Conservation (phyloP, 75 land plant genomes). For the Pinus albicaulis region DNA sequence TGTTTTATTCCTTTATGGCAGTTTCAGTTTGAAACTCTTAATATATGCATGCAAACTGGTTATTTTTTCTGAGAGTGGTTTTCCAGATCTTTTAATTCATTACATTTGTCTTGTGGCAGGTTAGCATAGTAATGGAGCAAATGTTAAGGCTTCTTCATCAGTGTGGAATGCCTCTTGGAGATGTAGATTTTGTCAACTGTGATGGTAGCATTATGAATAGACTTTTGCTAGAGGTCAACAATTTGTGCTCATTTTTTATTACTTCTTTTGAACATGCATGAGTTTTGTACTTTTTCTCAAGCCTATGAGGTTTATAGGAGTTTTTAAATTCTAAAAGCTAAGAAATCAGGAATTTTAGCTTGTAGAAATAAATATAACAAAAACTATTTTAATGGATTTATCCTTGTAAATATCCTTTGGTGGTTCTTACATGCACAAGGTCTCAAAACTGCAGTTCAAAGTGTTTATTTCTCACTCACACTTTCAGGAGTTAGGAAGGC, state of each 20-base stretch:
- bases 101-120: constrained; percentile 40
- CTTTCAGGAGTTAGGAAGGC: too few relatives aligned
- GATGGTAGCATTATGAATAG: constrained; percentile 95
- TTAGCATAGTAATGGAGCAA: constrained; percentile 99
- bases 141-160: constrained; percentile 91
- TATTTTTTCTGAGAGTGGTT: not conserved
- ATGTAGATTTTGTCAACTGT: constrained; percentile 92
- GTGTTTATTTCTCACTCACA: too few relatives aligned
- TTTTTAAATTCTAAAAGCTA: not conserved
- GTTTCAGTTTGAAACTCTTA: not conserved
- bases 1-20: not conserved
- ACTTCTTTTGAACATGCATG: not conserved
- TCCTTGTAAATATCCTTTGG: too few relatives aligned
- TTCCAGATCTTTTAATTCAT: not conserved
- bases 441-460: too few relatives aligned
- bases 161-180: constrained; percentile 84
- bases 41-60: not conserved
- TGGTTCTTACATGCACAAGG: too few relatives aligned
- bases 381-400: too few relatives aligned
- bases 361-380: too few relatives aligned
- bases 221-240: constrained; percentile 73
- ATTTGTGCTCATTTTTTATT: not conserved
- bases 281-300: not conserved
- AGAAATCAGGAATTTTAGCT: not conserved
- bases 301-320: not conserved